Base-by-base conservation (phyloP, 2,329 filamentous ascomycete species). In the Pezicula carpinea region DNA sequence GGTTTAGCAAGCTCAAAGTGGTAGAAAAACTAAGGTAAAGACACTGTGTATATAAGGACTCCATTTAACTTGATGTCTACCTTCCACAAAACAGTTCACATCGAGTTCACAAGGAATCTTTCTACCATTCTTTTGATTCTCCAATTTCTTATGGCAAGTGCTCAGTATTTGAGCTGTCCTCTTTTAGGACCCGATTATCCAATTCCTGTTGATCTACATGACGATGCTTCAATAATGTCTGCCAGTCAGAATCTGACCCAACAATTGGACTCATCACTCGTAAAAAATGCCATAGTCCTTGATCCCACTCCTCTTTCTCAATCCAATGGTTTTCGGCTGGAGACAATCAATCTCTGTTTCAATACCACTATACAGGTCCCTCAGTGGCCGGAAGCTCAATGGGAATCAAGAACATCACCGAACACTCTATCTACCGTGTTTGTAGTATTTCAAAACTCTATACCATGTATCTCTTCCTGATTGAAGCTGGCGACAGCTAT, bases 381-480 rank as follows among this genome's bases (percentile, higher is more conserved):
- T 39, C 36, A 11, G 36, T 39, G 15, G 15, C 15, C 7, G 5
- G 7, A 2, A 39, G 36, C 36, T 18, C 15, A 5, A 14, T 6
- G 8, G 36, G 36, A 22, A 17, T 5, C 6, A 18, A 39, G 21
- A 19, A 39, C 8, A 22, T 22, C 19, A 22, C 15, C 19, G 14
- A n/a, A 19, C 15, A 39, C 14, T 39, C 36, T 0, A 54, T 70
- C 18, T 76, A 67, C 54, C 58, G 64, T 1, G 55, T 70, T 10
- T 66, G 62, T 11, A 74, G 72, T 50, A 59, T 74, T 10, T 69
- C 69, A n/a, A 74, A 75, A 53, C 52, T 72, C 5, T 68, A 70
- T 47, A 70, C 66, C 7, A 63, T 72, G 1, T 69, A 67, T 43
- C 60, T 62, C 5, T 69, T 67, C 50, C 58, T 74, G 14, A 56